These are phyloP conservation scores for Spirogloea muscicola DNA, from an alignment of 139 green algal genomes.

Conservation along the genomic window DNA sequence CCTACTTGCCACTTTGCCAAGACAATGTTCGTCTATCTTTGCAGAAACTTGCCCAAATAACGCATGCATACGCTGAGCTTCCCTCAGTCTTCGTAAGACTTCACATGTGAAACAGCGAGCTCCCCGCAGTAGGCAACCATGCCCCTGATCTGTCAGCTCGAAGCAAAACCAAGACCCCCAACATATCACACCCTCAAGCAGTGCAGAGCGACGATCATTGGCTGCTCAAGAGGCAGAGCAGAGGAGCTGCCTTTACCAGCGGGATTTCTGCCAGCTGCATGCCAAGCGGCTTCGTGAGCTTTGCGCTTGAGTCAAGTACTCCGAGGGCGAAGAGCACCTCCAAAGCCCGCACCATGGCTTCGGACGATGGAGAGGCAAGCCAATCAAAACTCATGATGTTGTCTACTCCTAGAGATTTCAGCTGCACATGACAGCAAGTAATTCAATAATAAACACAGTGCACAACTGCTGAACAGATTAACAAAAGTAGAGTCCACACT, in stretches of 20 bases:
- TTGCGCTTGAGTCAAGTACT: constrained; percentile 74
- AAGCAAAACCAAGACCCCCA: not conserved
- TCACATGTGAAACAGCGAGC: too few species aligned
- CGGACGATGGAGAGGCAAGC: constrained; percentile 37
- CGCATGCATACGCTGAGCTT: too few species aligned
- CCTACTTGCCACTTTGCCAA: too few species aligned
- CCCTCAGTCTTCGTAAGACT: too few species aligned
- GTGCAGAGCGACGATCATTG: not conserved
- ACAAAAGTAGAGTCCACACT: too few species aligned
- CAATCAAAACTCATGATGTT: constrained; percentile 48
- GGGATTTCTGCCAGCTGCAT: constrained; percentile 35
- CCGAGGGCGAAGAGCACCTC: constrained; percentile 85
- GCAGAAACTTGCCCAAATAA: too few species aligned
- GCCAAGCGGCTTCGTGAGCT: constrained; percentile 45
- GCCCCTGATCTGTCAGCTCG: not conserved
- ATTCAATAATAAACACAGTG: not conserved
- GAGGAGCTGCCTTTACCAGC: constrained; percentile 5
- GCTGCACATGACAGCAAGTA: too few species aligned
- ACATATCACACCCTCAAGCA: not conserved
- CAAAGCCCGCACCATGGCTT: constrained; percentile 73
- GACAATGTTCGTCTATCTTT: too few species aligned
- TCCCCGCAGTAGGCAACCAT: too few species aligned
- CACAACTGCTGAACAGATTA: too few species aligned
- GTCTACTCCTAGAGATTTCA: constrained; percentile 43
- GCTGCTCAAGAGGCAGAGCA: not conserved